Evolutionary conservation across 2,329 filamentous ascomycete species (phyloP), one percentile per base, ranked within the genome.

Genomic region (Podosphaera aphanis): DNA sequence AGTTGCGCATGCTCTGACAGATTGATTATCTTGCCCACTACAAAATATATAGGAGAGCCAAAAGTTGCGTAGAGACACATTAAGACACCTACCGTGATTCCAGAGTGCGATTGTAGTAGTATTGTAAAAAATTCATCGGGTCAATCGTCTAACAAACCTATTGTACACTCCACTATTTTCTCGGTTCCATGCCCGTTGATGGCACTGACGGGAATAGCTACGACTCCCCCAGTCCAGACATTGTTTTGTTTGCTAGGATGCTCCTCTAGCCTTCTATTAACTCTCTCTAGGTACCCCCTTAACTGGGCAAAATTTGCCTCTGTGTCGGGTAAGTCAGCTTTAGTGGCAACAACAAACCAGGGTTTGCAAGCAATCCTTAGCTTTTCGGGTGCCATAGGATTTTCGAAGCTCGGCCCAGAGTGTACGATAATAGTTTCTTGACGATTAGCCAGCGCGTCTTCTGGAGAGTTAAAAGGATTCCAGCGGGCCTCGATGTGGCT

Each of bases 271-370:
- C 79, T 78, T 0, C 64, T 65, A 44, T 72, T 72, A 20, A 95
- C 69, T 3, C 64, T 65, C 3, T 71, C 66, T 3, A 98, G 63
- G 61, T 94, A 93, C 7, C 63, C 62, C 52, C 76, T 75, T 53
- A 98, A 64, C 44, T 64, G 62, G 31, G 61, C 62, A 59, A 83
- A 98, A 58, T 90, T 92, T 20, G 75, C 71, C 59, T 85, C 73
- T 1, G 90, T 93, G 2, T 71, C 71, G 2, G 77, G 73, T 46
- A 93, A 60, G 59, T 95, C 88, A 0, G 83, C 86, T 63, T 95
- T 95, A 18, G 86, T 94, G 1, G 83, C 88, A 38, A 94, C 77
- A 4, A 94, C 86, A 56, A 93, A 90, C 90, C 90, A 98, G 0
- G 90, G 86, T 64, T 98, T 98, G 29, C 73, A 74, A n/a, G 82